phyloP scores from a whole-genome alignment of 2,329 filamentous ascomycete genomes.

The Neonectria coccinea region DNA sequence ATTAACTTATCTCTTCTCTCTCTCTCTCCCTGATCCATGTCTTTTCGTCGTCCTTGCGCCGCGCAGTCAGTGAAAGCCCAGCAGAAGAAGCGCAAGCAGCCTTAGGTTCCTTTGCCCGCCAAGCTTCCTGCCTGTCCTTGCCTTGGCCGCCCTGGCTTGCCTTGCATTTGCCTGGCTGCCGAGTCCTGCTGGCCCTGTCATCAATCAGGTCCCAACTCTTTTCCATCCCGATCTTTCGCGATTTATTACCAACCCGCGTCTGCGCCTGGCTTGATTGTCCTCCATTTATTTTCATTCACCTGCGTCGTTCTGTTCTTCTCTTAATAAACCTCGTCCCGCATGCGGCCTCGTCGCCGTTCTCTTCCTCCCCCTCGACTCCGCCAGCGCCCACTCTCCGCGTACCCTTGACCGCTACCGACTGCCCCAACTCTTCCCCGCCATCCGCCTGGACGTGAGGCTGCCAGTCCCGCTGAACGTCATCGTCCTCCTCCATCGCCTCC shows the following conservation, averaged over 20 bases:
- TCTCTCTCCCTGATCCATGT: conserved; percentile 10
- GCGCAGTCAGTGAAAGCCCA: conserved; percentile 12
- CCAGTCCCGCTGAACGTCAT: conserved; percentile 16
- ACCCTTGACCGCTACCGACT: conserved; percentile 37
- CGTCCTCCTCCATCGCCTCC: conserved; percentile 8
- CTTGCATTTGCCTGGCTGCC: background rate
- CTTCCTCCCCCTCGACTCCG: conserved; percentile 9
- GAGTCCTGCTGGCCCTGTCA: background rate
- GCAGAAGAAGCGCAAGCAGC: background rate
- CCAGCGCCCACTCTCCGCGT: background rate
- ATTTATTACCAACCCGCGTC: conserved; percentile 9
- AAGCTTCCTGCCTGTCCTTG: conserved; percentile 23
- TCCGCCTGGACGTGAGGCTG: conserved; percentile 39
- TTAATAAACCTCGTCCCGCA: conserved; percentile 4
- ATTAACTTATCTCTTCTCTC: background rate
- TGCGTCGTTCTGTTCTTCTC: background rate
- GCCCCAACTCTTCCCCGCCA: conserved; percentile 36
- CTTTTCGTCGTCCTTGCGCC: background rate
- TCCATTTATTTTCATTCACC: background rate
- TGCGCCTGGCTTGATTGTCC: conserved; percentile 7
- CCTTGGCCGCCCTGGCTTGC: conserved; percentile 11
- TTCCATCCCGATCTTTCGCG: conserved; percentile 15
- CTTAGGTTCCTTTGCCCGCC: conserved; percentile 3
- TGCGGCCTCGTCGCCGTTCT: conserved; percentile 17
- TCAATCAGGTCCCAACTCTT: conserved; percentile 22